Conservation (phyloP, 805 yeast genomes). For the Blastobotrys muscicola region DNA sequence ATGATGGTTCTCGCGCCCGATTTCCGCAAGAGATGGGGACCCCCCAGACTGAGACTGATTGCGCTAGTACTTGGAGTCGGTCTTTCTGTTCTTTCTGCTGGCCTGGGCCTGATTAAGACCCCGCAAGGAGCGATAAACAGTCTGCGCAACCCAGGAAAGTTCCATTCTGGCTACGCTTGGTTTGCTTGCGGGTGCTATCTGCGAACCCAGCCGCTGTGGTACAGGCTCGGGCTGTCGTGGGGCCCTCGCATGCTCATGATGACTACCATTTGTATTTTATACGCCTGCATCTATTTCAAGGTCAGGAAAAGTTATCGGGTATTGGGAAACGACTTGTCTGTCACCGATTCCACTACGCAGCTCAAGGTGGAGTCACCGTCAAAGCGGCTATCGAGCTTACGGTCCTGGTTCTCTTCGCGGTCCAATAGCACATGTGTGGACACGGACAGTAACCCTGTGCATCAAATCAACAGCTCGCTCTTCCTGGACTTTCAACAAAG, state of each 20-base stretch:
- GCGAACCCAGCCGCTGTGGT: constrained; percentile 64
- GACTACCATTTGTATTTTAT: constrained; percentile 49
- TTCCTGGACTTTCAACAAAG: constrained; percentile 51
- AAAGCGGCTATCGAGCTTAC: no score
- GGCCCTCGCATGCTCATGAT: constrained; percentile 64
- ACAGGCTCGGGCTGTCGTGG: constrained; percentile 65
- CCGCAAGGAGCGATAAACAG: no score
- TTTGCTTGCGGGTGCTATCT: constrained; percentile 68
- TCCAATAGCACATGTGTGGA: constrained; percentile 1
- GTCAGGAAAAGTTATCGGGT: constrained; percentile 34
- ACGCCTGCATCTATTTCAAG: constrained; percentile 59
- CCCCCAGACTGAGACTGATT: constrained; percentile 24
- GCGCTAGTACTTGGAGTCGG: constrained; percentile 42
- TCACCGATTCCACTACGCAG: no score
- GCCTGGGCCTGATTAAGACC: constrained; percentile 49
- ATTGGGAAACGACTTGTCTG: constrained; percentile 10
- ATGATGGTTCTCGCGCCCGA: constrained; percentile 51
- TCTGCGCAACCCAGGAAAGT: no score
- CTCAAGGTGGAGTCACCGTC: no score
- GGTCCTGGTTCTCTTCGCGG: not conserved
- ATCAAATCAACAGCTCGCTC: constrained; percentile 4
- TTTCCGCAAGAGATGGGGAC: constrained; percentile 11
- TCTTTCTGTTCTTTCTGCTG: constrained; percentile 52
- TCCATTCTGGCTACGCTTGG: constrained; percentile 38
- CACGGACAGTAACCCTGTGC: constrained; percentile 1